Conservation (phyloP, 1,284 basidiomycete genomes). For the Cutaneotrichosporon dermatis region DNA sequence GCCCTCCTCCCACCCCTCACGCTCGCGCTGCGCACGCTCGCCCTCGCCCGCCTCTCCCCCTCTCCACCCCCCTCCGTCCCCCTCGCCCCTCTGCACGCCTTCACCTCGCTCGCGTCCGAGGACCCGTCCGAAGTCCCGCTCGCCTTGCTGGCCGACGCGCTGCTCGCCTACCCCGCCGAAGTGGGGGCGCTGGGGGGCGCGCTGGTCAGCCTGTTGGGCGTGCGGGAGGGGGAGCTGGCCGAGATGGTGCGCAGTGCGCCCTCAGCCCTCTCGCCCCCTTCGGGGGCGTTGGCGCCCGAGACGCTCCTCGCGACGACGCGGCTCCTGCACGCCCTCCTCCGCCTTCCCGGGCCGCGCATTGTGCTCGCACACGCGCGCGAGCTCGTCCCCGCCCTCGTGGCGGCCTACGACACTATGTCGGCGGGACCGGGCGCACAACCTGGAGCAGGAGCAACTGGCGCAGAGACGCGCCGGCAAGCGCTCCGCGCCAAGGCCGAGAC, state of each 20-base stretch:
- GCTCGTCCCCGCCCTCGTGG: conserved; percentile 24
- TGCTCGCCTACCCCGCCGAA: conserved; percentile 19
- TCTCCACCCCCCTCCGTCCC: background rate
- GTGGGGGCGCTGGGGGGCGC: conserved; percentile 4
- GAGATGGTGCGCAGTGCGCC: background rate
- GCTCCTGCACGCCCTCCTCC: conserved; percentile 15
- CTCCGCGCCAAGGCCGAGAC: conserved; percentile 24
- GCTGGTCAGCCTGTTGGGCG: background rate
- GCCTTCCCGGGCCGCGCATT: conserved; percentile 1
- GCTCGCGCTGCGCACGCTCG: conserved; percentile 9
- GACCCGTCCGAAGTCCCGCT: background rate
- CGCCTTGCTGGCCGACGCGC: conserved; percentile 10
- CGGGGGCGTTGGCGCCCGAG: too few relatives aligned
- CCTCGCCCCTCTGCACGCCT: conserved; percentile 13
- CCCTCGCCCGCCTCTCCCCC: conserved; percentile 5
- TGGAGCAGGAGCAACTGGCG: too few relatives aligned
- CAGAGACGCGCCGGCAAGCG: background rate
- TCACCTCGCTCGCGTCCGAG: conserved; percentile 3
- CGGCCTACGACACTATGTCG: conserved; percentile 28
- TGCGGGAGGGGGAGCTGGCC: background rate
- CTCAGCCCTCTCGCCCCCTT: background rate
- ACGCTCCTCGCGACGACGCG: conserved; percentile 5
- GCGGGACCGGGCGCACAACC: too few relatives aligned
- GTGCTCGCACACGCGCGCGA: conserved; percentile 2
- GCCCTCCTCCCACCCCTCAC: conserved; percentile 6